These are phyloP conservation scores for Saturnispora besseyi DNA, from an alignment of 805 yeast species.

Conservation along the genomic window DNA sequence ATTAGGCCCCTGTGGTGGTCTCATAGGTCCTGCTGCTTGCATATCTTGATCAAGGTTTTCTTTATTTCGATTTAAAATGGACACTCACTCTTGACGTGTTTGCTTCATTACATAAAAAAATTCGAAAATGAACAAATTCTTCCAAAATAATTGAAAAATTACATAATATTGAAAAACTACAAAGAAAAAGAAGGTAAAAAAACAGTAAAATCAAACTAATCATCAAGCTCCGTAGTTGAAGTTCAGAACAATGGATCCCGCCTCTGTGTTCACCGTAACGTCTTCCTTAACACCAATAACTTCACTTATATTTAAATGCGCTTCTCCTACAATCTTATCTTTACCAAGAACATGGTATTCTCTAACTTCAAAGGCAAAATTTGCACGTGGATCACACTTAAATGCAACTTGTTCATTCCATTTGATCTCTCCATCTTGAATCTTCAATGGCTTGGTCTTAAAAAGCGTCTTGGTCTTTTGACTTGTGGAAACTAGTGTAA, in stretches of 20 bases:
- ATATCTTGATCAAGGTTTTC: background rate
- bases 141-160: background rate
- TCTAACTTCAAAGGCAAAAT: constrained; percentile 49
- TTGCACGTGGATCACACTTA: constrained; percentile 54
- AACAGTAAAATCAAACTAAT: background rate
- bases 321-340: constrained; percentile 23
- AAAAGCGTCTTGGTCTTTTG: constrained; percentile 45
- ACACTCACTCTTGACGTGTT: background rate
- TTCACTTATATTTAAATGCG: background rate
- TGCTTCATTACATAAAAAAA: background rate
- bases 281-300: constrained; percentile 5
- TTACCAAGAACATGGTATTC: constrained; percentile 70
- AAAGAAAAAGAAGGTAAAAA: background rate
- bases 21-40: background rate
- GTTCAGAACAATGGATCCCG: constrained; percentile 2
- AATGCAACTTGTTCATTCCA: constrained; percentile 64
- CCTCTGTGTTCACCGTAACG: background rate
- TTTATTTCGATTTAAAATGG: background rate
- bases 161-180: background rate
- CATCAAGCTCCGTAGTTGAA: constrained; percentile 2
- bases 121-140: background rate
- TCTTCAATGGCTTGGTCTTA: constrained; percentile 56
- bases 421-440: constrained; percentile 32
- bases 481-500: constrained; percentile 31
- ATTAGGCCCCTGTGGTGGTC: background rate